Evolutionary conservation across 306 rosid genomes (phyloP).

Genomic region (Hippophae gyantsensis): DNA sequence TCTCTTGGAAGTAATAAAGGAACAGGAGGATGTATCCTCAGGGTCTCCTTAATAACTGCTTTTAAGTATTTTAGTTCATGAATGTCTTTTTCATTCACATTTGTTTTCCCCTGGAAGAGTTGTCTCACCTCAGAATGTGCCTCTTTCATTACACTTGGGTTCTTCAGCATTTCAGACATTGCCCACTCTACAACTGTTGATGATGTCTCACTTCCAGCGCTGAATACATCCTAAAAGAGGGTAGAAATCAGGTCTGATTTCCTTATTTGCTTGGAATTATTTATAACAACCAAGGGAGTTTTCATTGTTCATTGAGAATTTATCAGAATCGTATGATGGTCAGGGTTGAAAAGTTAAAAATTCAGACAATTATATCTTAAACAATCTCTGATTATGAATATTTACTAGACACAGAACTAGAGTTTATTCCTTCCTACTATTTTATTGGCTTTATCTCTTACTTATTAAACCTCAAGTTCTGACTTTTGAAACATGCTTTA

Average conservation of each 20-base stretch:
- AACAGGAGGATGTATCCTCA: slow-evolving; percentile 15
- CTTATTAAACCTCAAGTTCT: too few species aligned
- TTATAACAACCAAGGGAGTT: too few species aligned
- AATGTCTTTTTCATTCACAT: not conserved
- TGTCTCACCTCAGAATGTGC: slow-evolving; percentile 15
- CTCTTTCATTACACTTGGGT: slow-evolving; percentile 13
- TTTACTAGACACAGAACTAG: too few species aligned
- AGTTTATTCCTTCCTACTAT: too few species aligned
- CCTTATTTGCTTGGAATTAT: too few species aligned
- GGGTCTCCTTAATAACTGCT: not conserved
- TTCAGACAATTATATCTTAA: too few species aligned
- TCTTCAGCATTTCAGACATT: slow-evolving; percentile 15
- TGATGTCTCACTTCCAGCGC: slow-evolving; percentile 6
- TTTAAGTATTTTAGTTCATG: slow-evolving; percentile 9
- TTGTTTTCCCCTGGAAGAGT: slow-evolving; percentile 4
- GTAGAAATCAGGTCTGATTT: not conserved
- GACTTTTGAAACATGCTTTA: too few species aligned
- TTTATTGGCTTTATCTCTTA: too few species aligned
- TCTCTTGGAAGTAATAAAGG: slow-evolving; percentile 18
- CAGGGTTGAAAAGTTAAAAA: too few species aligned
- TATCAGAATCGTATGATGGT: too few species aligned
- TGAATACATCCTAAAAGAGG: slow-evolving; percentile 6
- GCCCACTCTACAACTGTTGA: slow-evolving; percentile 11
- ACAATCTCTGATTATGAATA: too few species aligned
- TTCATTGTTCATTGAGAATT: too few species aligned